Evolutionary conservation across 805 yeast genomes (phyloP).

Genomic region (Cyberlindnera saturnus): DNA sequence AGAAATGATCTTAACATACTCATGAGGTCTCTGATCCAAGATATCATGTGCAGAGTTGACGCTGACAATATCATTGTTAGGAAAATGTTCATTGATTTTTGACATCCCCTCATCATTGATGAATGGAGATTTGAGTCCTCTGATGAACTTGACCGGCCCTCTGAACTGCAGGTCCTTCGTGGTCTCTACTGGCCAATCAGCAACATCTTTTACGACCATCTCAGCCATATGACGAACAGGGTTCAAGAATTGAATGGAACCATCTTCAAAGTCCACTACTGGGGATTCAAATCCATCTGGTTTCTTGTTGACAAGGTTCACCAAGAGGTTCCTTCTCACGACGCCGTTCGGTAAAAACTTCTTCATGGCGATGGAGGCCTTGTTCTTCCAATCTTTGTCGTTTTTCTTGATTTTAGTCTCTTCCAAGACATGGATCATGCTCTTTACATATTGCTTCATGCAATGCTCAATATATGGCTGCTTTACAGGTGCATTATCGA

Average conservation of each 20-base stretch:
- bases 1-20: slow-evolving; percentile 24
- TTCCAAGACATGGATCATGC: slow-evolving; percentile 78
- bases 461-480: slow-evolving; percentile 29
- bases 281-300: slow-evolving; percentile 24
- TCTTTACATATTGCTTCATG: slow-evolving; percentile 32
- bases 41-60: slow-evolving; percentile 31
- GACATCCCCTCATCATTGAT: slow-evolving; percentile 15
- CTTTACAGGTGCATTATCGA: slow-evolving; percentile 43
- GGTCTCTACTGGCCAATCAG: slow-evolving; percentile 29
- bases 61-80: slow-evolving; percentile 17
- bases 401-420: slow-evolving; percentile 31
- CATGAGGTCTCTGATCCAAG: slow-evolving; percentile 34
- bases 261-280: slow-evolving; percentile 23
- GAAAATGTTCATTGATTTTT: slow-evolving; percentile 23
- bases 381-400: slow-evolving; percentile 53
- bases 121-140: slow-evolving; percentile 22
- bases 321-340: slow-evolving; percentile 31
- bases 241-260: slow-evolving; percentile 25
- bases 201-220: slow-evolving; percentile 23
- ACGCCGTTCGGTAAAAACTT: slow-evolving; percentile 83
- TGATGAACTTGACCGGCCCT: slow-evolving; percentile 21
- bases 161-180: slow-evolving; percentile 14
- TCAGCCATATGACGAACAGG: slow-evolving; percentile 28
- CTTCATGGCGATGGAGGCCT: slow-evolving; percentile 86
- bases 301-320: slow-evolving; percentile 30